Conservation (phyloP, 129 eudicot species). For the Tagetes patula region DNA sequence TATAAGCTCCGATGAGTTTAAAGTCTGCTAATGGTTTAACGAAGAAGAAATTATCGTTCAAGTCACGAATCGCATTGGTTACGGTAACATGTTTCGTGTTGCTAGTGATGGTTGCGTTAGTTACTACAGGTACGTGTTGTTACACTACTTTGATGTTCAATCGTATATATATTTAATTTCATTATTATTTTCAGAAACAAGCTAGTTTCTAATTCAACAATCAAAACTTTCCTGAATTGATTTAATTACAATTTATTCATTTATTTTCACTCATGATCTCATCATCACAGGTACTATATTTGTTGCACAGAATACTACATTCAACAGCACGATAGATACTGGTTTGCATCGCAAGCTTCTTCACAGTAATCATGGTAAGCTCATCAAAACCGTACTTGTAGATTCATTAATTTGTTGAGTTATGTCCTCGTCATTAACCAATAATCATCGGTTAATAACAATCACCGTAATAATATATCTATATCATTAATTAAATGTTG, state of each 20-base stretch:
- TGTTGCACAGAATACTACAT: conserved; percentile 18
- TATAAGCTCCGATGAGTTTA: conserved; percentile 34
- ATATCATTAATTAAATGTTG: too few relatives aligned
- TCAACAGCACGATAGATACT: conserved; percentile 23
- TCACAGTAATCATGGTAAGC: conserved; percentile 42
- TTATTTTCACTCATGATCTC: neutral
- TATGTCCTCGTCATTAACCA: neutral
- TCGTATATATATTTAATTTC: too few relatives aligned
- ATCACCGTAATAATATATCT: too few relatives aligned
- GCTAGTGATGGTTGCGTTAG: conserved; percentile 38
- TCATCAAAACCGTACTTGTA: neutral
- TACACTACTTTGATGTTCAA: neutral
- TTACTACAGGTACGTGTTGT: conserved; percentile 39
- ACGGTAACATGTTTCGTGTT: conserved; percentile 8
- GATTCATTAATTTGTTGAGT: neutral
- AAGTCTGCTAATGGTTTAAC: conserved; percentile 19
- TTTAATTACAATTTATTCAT: conserved; percentile 10
- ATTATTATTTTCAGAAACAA: too few relatives aligned
- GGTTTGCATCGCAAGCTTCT: conserved; percentile 69
- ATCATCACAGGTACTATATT: neutral
- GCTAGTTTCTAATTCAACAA: neutral
- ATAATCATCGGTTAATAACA: neutral
- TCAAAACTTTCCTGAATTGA: too few relatives aligned
- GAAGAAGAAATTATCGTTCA: conserved; percentile 22
- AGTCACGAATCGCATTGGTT: conserved; percentile 34